Base-by-base conservation (phyloP, 306 rosid species). In the Rubus idaeus region DNA sequence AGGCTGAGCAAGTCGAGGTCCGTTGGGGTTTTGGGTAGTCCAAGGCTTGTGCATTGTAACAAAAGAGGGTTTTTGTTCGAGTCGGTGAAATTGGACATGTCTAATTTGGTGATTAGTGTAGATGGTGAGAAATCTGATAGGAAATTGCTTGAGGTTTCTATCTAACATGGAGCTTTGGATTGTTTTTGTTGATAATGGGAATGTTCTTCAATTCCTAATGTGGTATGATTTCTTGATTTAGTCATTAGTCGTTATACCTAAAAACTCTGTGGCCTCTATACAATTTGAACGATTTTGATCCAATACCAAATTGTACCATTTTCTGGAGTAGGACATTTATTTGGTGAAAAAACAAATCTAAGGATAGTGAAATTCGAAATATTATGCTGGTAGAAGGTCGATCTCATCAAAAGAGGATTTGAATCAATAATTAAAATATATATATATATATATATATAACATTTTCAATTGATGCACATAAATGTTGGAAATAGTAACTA, bases 1-100 rank as follows among this genome's bases (percentile, higher is more conserved):
- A 83, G 69, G 80, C 68, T 89, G 16, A 85, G 71, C 44, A 90
- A 88, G 81, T 94, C 97, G n/a, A 89, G 90, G 78, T 91, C 97
- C 3, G 80, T 82, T 84, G 92, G 95, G 26, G 78, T 82, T 5
- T 42, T 83, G 79, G 85, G 64, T 3, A 80, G 85, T 58, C 75
- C 80, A 3, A 20, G 66, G 0, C 1, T 83, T 1, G 56, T 72
- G 40, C 83, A 60, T 44, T 14, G 72, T 71, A 63, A 39, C 2
- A 41, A 7, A 16, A 73, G 53, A 39, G 78, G 84, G 46, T 49
- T 66, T 67, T 73, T 80, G 79, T 61, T 83, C 6, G 84, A 83
- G 69, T 77, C 40, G 13, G 72, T 16, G 51, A 77, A 70, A 55
- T 55, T 76, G 50, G 90, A 66, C 7, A 62, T 87, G 83, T 76